These are phyloP conservation scores for Aaosphaeria arxii DNA, from an alignment of 2,329 filamentous ascomycete genomes.

Conservation along the genomic window DNA sequence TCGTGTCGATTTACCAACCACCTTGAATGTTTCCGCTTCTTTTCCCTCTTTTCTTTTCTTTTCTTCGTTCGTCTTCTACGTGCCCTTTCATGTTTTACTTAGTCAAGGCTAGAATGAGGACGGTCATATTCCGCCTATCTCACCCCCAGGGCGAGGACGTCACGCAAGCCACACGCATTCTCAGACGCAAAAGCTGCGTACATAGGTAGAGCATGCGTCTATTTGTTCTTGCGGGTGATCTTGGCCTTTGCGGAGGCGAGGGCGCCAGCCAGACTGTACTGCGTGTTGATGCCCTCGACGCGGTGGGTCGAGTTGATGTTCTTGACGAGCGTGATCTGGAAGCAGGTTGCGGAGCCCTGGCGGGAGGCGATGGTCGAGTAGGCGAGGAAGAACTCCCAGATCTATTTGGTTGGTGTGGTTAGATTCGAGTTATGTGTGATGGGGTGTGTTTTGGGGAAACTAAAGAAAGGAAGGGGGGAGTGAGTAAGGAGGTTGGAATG, in stretches of 20 bases:
- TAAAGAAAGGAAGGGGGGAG: neutral
- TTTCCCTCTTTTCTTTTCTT: too few relatives aligned
- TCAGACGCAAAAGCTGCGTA: too few relatives aligned
- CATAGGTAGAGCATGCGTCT: neutral
- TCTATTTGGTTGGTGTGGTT: constrained; percentile 48
- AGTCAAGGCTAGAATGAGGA: too few relatives aligned
- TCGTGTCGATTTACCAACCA: too few relatives aligned
- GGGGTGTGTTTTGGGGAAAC: too few relatives aligned
- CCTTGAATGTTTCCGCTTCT: too few relatives aligned
- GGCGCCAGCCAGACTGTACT: constrained; percentile 68
- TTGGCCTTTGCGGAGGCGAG: constrained; percentile 49
- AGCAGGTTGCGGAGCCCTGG: constrained; percentile 81
- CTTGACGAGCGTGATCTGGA: constrained; percentile 83
- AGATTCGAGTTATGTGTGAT: neutral
- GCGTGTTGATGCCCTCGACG: constrained; percentile 67
- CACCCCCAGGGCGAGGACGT: too few relatives aligned
- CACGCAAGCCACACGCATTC: too few relatives aligned
- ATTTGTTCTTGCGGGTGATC: constrained; percentile 2
- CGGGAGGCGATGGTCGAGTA: constrained; percentile 81
- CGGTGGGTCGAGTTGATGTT: constrained; percentile 87
- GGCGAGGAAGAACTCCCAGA: constrained; percentile 90
- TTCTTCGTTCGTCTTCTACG: too few relatives aligned
- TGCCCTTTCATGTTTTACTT: too few relatives aligned
- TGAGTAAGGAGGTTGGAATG: neutral
- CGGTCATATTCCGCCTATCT: too few relatives aligned